These are phyloP conservation scores for Ceratocystis alfenasii DNA, from an alignment of 2,329 filamentous ascomycete genomes.

Conservation along the genomic window DNA sequence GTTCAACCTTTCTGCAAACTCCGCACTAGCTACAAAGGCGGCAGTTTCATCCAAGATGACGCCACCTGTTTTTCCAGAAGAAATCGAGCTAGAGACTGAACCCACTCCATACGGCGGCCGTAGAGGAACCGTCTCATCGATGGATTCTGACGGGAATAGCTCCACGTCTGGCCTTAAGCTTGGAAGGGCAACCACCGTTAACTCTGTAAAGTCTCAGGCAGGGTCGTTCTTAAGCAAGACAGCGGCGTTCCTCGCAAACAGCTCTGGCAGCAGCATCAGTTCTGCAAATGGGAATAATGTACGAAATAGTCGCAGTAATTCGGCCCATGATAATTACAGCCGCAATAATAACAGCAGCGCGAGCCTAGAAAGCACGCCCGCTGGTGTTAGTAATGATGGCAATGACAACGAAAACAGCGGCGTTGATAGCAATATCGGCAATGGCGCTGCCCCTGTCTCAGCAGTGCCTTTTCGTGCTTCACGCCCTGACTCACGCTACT, in stretches of 20 bases:
- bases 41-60: slow-evolving; percentile 11
- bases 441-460: not conserved
- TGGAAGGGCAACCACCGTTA: slow-evolving; percentile 10
- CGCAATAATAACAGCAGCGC: slow-evolving; percentile 24
- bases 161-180: slow-evolving; percentile 11
- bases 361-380: not conserved
- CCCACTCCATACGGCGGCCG: slow-evolving; percentile 21
- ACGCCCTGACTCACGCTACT: slow-evolving; percentile 12
- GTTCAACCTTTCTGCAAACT: not conserved
- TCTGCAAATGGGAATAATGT: slow-evolving; percentile 7
- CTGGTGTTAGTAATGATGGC: not conserved
- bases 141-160: slow-evolving; percentile 17
- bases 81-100: slow-evolving; percentile 19
- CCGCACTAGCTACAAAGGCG: not conserved
- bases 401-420: not conserved
- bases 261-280: slow-evolving; percentile 6
- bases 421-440: not conserved
- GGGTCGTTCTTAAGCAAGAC: slow-evolving; percentile 20
- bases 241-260: slow-evolving; percentile 9
- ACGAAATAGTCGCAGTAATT: not conserved
- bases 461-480: slow-evolving; percentile 2
- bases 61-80: slow-evolving; percentile 18
- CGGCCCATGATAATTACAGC: not conserved
- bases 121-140: slow-evolving; percentile 20
- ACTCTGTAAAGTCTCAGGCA: slow-evolving; percentile 20